phyloP scores from a whole-genome alignment of 2,329 filamentous ascomycete species.

The Leptographium wingfieldii region DNA sequence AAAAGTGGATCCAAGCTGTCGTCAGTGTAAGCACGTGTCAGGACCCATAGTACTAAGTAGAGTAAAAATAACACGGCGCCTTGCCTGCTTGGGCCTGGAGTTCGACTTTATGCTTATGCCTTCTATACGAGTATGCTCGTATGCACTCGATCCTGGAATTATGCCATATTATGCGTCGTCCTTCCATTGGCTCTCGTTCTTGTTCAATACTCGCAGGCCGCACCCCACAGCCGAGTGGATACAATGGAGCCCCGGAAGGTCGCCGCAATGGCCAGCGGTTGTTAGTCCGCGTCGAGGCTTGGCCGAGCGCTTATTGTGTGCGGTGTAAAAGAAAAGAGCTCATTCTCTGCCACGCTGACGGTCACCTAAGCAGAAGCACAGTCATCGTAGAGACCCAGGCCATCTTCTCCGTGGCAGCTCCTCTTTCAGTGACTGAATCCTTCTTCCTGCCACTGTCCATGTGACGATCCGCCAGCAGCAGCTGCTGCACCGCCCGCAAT shows the following conservation, averaged over 20 bases:
- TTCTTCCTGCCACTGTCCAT: slow-evolving; percentile 52
- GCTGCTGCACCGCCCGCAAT: slow-evolving; percentile 18
- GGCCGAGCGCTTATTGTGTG: not conserved
- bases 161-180: no score
- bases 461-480: slow-evolving; percentile 20
- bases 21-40: not conserved
- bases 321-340: no score
- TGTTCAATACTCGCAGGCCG: no score
- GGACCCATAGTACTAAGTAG: not conserved
- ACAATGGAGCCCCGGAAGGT: no score
- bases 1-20: not conserved
- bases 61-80: not conserved
- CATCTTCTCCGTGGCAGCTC: not conserved
- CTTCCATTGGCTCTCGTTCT: no score
- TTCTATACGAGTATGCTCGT: no score
- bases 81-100: not conserved
- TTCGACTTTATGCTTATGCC: no score
- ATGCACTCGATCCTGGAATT: no score
- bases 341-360: no score
- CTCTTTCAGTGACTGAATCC: slow-evolving; percentile 33
- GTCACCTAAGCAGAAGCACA: no score
- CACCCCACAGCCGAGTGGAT: no score
- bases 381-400: no score
- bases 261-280: slow-evolving; percentile 6
- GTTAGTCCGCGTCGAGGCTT: not conserved